Percentiles rank a stretch among this genome's conserved stretches.
phyloP scores from a whole-genome alignment of 2,329 filamentous ascomycete genomes.

The Diaporthe sp. region DNA sequence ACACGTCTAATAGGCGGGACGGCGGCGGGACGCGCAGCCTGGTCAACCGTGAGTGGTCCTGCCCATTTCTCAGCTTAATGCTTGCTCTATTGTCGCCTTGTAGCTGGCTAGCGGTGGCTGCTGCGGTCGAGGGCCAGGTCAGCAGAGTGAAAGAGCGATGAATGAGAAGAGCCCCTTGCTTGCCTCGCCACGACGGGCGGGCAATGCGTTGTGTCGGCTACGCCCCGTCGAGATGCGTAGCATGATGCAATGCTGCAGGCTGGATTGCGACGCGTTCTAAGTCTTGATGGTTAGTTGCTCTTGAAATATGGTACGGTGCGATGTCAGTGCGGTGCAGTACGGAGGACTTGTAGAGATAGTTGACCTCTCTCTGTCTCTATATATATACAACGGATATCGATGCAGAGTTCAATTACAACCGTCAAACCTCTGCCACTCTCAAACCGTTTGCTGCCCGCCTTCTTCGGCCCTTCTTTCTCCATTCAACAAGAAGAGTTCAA shows the following conservation, averaged over 20 bases:
- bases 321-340: neutral
- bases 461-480: neutral
- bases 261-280: conserved; percentile 28
- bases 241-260: conserved; percentile 38
- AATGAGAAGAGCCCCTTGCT: neutral
- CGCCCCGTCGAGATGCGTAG: conserved; percentile 25
- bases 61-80: neutral
- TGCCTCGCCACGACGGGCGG: neutral
- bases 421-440: neutral
- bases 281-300: neutral
- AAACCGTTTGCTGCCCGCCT: too few species aligned
- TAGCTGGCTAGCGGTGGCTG: too few species aligned
- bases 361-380: neutral
- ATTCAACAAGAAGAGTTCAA: neutral
- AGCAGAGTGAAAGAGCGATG: neutral
- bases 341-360: neutral
- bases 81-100: neutral
- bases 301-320: neutral
- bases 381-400: neutral
- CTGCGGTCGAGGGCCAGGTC: neutral
- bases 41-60: neutral
- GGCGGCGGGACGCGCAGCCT: neutral
- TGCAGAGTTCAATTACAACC: neutral
- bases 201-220: neutral
- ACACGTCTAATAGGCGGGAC: neutral